Base-by-base conservation (phyloP, 164 flowering plant genomes). In the Annona cherimola region DNA sequence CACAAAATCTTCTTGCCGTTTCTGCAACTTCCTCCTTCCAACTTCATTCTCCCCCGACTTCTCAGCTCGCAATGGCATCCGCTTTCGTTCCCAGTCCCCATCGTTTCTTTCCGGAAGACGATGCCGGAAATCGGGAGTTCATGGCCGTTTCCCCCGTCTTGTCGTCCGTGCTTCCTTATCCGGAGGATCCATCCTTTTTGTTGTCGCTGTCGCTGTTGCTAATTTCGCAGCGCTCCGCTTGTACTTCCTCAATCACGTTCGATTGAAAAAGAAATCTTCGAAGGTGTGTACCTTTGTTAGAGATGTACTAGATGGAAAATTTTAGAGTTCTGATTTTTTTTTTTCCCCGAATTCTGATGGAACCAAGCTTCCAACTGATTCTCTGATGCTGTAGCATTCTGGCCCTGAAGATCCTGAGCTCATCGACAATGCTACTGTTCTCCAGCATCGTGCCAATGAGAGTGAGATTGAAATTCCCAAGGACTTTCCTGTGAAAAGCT, bases 181-280 rank as follows among this genome's bases (percentile, higher is more conserved):
- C 50, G 72, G 86, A 42, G 71, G 80, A 59, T 69, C 89, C 44
- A 78, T 81, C 42, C 82, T 83, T 19, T 82, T 85, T 3, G 83
- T 83, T 1, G 84, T 81, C 1, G 68, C 90, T 4, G 63, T 86
- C 63, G 86, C 89, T 11, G 87, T 84, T 39, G 71, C 81, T 42
- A 76, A 70, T 20, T 70, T 86, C 46, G 67, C 75, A 4, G 61
- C 68, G 39, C 42, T 72, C 41, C 69, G 69, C 18, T 8, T 85
- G 9, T 73, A 80, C 57, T 81, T 64, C 77, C 54, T 75, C 57
- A 76, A 67, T 54, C 79, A 71, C 63, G 35, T 41, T 14, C 77
- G 46, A 63, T 60, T 76, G 5, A 76, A 77, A 57, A 76, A 78
- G 72, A 67, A 65, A 11, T 67, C 18, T 2, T 42, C 43, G 16